Conservation (phyloP, 1,284 basidiomycete genomes). For the Melampsora medusae region DNA sequence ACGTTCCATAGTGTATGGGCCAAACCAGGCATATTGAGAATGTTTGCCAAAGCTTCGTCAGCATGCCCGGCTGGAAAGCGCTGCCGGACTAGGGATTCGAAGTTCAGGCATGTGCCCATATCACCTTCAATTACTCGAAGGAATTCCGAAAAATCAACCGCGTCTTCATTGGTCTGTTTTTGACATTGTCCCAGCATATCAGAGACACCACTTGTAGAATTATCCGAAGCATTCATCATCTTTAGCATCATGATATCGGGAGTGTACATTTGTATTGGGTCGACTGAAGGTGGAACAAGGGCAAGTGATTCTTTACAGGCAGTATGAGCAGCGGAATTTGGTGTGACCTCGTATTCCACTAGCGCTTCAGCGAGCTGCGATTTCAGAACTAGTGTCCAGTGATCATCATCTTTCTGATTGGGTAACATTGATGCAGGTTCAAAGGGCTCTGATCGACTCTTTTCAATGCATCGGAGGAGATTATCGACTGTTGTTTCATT, state of each 20-base stretch:
- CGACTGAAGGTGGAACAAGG: neutral
- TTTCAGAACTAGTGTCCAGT: too few species aligned
- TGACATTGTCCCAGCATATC: slow-evolving; percentile 1
- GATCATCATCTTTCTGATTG: too few species aligned
- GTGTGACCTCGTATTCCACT: too few species aligned
- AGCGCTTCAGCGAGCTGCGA: too few species aligned
- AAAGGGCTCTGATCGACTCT: too few species aligned
- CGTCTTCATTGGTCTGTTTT: neutral
- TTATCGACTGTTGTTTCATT: too few species aligned
- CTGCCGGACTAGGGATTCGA: too few species aligned
- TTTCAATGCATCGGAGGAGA: too few species aligned
- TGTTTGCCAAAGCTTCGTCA: neutral
- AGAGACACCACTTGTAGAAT: neutral
- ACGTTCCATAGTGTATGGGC: neutral
- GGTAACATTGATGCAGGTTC: too few species aligned
- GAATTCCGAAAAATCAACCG: neutral
- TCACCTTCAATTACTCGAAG: too few species aligned
- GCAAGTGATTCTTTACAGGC: neutral
- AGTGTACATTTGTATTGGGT: neutral
- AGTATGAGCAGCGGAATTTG: neutral
- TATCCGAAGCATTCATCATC: slow-evolving; percentile 16
- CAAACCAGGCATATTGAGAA: neutral
- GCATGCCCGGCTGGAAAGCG: neutral
- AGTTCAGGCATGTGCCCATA: neutral
- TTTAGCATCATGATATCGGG: slow-evolving; percentile 18